Evolutionary conservation across 2,329 filamentous ascomycete genomes (phyloP).

Genomic region (Cryphonectria carpinicola): DNA sequence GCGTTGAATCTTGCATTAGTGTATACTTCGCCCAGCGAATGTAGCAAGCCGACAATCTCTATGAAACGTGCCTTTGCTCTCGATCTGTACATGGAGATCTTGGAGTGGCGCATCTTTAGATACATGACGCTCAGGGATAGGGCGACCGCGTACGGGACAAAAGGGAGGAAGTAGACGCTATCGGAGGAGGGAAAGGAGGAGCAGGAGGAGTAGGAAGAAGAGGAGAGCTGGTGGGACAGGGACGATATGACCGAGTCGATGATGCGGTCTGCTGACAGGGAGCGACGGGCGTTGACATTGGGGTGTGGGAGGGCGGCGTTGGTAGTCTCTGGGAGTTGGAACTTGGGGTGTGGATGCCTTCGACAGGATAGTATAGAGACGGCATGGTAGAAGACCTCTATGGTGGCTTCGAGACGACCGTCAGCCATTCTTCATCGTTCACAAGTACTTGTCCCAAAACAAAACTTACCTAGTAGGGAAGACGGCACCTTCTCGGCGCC

Average conservation of each 20-base stretch:
- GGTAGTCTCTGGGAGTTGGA: slow-evolving; percentile 33
- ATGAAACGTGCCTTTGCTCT: slow-evolving; percentile 60
- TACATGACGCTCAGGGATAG: slow-evolving; percentile 66
- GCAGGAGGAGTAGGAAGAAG: neutral
- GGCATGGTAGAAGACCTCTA: slow-evolving; percentile 67
- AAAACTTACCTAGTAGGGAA: slow-evolving; percentile 49
- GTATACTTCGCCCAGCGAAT: slow-evolving; percentile 59
- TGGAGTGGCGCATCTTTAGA: slow-evolving; percentile 65
- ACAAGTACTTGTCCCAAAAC: neutral
- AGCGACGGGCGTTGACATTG: slow-evolving; percentile 59
- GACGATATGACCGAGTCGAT: slow-evolving; percentile 57
- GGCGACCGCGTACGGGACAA: slow-evolving; percentile 65
- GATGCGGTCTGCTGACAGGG: slow-evolving; percentile 61
- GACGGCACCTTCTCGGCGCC: slow-evolving; percentile 55
- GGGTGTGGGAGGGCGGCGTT: slow-evolving; percentile 47
- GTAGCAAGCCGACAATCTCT: slow-evolving; percentile 57
- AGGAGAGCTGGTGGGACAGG: neutral
- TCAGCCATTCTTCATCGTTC: neutral
- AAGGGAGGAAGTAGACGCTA: slow-evolving; percentile 57
- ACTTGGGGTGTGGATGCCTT: slow-evolving; percentile 35
- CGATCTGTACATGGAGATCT: slow-evolving; percentile 60
- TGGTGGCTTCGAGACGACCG: slow-evolving; percentile 49
- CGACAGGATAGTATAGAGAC: slow-evolving; percentile 66
- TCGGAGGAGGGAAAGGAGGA: neutral
- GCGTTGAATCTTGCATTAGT: slow-evolving; percentile 61